Evolutionary conservation across 164 flowering plant genomes (phyloP), one percentile per base, ranked within the genome.

Genomic region (Euptelea pleiosperma): DNA sequence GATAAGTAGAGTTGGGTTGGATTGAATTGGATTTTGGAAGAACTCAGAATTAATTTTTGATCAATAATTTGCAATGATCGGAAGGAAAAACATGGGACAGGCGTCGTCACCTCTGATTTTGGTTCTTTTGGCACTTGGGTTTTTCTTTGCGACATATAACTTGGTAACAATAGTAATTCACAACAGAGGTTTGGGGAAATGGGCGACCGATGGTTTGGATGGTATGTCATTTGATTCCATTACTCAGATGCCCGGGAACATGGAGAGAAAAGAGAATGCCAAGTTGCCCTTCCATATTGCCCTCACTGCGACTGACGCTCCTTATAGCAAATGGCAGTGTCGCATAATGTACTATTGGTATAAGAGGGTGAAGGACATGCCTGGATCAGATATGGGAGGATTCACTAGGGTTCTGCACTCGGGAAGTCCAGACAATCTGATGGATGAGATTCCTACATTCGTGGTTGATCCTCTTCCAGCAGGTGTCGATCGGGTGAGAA

Each of bases 271-370:
- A 15, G 64, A 61, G 29, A 50, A 46, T 24, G 40, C 65, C 11
- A 82, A 61, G 52, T 35, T 41, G 40, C 83, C 65, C 4, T 89
- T 81, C 65, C 98, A 92, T 65, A 79, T 89, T 57, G 95, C 96
- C 6, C 70, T 92, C 9, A 92, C 98, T 28, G 89, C 98, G 3
- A 85, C 95, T n/a, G 95, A 89, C 70, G 76, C 89, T 46, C 78
- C 87, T 28, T 92, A 92, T 63, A 85, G 82, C 72, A 79, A 89
- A 76, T 92, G 98, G 98, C 98, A 92, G 64, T 83, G 88, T 61
- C 87, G 98, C 12, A 87, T 92, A 34, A 92, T 92, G 98, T 89
- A 89, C 53, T 92, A 89, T 57, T 92, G 98, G 98, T 92, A 85
- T 65, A 73, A 83, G 82, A 85, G 84, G 71, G 49, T 60, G 62